phyloP scores from a whole-genome alignment of 2,329 filamentous ascomycete genomes.

The Myriosclerotinia scirpicola region DNA sequence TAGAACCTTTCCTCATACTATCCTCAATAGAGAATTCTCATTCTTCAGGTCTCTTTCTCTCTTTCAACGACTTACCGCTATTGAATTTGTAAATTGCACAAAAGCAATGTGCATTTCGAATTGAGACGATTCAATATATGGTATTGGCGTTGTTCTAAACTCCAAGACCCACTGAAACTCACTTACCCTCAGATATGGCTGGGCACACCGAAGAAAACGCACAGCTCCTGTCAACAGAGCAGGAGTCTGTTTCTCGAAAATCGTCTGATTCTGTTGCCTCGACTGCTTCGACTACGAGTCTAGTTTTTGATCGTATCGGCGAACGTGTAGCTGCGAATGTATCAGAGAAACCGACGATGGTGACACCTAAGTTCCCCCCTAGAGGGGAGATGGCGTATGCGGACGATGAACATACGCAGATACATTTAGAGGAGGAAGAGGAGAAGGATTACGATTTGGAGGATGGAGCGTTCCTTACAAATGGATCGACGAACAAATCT shows the following conservation, averaged over 20 bases:
- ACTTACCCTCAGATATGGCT: conserved; percentile 34
- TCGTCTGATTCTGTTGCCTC: conserved; percentile 61
- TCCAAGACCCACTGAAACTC: conserved; percentile 30
- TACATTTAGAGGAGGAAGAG: conserved; percentile 36
- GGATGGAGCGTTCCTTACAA: conserved; percentile 44
- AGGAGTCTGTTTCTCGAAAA: conserved; percentile 28
- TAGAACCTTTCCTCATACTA: neutral
- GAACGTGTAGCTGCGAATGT: conserved; percentile 45
- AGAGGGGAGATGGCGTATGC: conserved; percentile 34
- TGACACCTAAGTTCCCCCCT: conserved; percentile 36
- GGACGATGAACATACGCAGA: conserved; percentile 34
- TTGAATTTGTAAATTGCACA: neutral
- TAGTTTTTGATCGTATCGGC: conserved; percentile 75
- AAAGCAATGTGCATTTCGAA: conserved; percentile 11
- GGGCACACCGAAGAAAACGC: conserved; percentile 36
- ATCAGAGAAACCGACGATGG: conserved; percentile 33
- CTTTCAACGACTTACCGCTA: neutral
- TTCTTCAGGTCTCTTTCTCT: neutral
- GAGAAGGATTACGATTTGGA: conserved; percentile 49
- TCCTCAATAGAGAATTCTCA: conserved; percentile 15
- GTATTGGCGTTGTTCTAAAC: conserved; percentile 11
- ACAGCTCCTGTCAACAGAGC: conserved; percentile 33
- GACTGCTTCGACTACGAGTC: conserved; percentile 72
- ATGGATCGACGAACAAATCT: conserved; percentile 44
- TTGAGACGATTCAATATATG: conserved; percentile 12